These are phyloP conservation scores for Gillenia trifoliata DNA, from an alignment of 306 rosid genomes.

Conservation along the genomic window DNA sequence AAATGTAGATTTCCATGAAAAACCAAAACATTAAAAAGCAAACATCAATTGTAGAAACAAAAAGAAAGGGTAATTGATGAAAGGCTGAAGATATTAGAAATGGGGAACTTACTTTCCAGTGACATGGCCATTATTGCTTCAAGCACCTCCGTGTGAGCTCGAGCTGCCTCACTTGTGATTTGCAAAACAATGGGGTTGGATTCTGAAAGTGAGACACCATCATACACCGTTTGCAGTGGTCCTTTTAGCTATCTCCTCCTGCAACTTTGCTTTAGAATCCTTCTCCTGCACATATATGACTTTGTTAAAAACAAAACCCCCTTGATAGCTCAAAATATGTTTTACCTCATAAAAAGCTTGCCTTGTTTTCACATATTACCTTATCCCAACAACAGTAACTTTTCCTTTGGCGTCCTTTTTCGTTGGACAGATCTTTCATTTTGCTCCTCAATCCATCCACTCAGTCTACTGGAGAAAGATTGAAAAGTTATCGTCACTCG, in stretches of 20 bases:
- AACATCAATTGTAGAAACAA: too few relatives aligned
- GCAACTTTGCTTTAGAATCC: conserved; percentile 31
- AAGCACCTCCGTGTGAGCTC: conserved; percentile 47
- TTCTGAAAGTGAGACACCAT: conserved; percentile 25
- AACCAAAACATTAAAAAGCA: too few relatives aligned
- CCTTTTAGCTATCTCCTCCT: conserved; percentile 42
- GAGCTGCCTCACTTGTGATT: conserved; percentile 45
- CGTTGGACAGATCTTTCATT: conserved; percentile 22
- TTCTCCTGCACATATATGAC: conserved; percentile 27
- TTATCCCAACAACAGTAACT: conserved; percentile 30
- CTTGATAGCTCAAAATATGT: background rate
- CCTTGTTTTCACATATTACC: conserved; percentile 20
- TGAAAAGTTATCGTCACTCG: background rate
- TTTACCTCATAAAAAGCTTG: background rate
- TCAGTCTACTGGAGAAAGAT: conserved; percentile 31
- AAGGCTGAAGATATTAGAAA: too few relatives aligned
- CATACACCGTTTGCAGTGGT: conserved; percentile 24
- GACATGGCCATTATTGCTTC: conserved; percentile 29
- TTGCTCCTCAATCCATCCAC: conserved; percentile 43
- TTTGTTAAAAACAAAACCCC: background rate
- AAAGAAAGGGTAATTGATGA: too few relatives aligned
- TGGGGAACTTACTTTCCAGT: conserved; percentile 47
- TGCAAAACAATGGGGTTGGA: conserved; percentile 27
- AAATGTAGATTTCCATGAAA: background rate
- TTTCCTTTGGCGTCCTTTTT: conserved; percentile 33